These are phyloP conservation scores for Leptodermis oblonga DNA, from an alignment of 257 asterid species.

Conservation along the genomic window DNA sequence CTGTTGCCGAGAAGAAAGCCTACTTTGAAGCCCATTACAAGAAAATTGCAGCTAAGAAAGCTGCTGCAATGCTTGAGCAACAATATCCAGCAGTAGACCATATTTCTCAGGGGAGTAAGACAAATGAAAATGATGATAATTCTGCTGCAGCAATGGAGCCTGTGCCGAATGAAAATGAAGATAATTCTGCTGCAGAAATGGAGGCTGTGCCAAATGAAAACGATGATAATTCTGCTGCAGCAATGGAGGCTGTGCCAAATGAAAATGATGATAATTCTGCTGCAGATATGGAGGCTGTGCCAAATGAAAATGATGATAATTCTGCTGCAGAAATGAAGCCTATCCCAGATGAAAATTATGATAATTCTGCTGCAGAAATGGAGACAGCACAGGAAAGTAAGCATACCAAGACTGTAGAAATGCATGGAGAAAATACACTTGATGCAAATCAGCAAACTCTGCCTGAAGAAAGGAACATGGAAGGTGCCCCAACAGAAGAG, in stretches of 20 bases:
- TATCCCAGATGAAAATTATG: slow-evolving; percentile 15
- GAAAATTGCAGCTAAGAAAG: slow-evolving; percentile 51
- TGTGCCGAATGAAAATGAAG: slow-evolving; percentile 12
- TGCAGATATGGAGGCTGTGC: slow-evolving; percentile 14
- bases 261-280: slow-evolving; percentile 11
- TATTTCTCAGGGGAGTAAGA: slow-evolving; percentile 16
- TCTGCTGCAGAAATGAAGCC: slow-evolving; percentile 20
- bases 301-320: background rate
- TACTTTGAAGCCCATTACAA: slow-evolving; percentile 85
- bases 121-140: slow-evolving; percentile 13
- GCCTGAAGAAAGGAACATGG: slow-evolving; percentile 20
- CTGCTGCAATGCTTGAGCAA: slow-evolving; percentile 59
- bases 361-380: slow-evolving; percentile 14
- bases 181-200: slow-evolving; percentile 13
- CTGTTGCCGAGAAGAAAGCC: slow-evolving; percentile 94
- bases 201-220: slow-evolving; percentile 13
- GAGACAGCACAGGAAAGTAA: slow-evolving; percentile 13
- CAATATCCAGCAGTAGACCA: slow-evolving; percentile 29
- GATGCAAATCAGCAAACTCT: slow-evolving; percentile 19
- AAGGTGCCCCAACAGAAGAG: slow-evolving; percentile 19
- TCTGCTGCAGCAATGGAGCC: slow-evolving; percentile 13
- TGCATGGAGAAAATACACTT: slow-evolving; percentile 21
- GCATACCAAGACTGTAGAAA: slow-evolving; percentile 17
- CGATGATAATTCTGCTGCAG: slow-evolving; percentile 15
- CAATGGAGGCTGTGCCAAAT: slow-evolving; percentile 7